These are phyloP conservation scores for Rubus parviflorus DNA, from an alignment of 306 rosid genomes.

Conservation along the genomic window DNA sequence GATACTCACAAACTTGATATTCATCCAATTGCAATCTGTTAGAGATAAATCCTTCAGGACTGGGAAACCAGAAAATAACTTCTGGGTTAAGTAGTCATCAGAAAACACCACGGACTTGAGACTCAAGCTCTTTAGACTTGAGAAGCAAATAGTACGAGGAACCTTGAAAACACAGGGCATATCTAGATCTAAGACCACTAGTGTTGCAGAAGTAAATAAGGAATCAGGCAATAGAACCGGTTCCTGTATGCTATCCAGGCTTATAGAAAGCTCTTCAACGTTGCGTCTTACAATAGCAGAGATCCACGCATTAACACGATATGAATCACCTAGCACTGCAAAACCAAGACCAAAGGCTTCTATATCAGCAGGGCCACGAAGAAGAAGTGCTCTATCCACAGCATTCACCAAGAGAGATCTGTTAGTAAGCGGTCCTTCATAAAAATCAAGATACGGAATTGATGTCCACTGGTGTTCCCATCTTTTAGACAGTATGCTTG, in stretches of 20 bases:
- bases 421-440: background rate
- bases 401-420: background rate
- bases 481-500: slow-evolving; percentile 8
- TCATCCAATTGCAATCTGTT: background rate
- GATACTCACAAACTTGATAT: slow-evolving; percentile 5
- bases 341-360: background rate
- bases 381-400: slow-evolving; percentile 14
- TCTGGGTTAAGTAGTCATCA: slow-evolving; percentile 2
- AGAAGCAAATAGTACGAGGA: background rate
- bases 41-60: background rate
- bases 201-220: background rate
- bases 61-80: slow-evolving; percentile 5
- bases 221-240: background rate
- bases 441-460: background rate
- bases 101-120: slow-evolving; percentile 9
- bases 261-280: background rate
- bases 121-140: background rate
- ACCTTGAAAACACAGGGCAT: background rate
- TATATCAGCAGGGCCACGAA: slow-evolving; percentile 8
- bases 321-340: background rate
- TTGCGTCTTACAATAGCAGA: background rate
- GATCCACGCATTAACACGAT: background rate
- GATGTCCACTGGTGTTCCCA: slow-evolving; percentile 13
- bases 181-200: background rate
- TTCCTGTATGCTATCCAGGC: background rate